Evolutionary conservation across 2,329 filamentous ascomycete species (phyloP), one percentile per base, ranked within the genome.

Genomic region (Alternaria novae-zelandiae): DNA sequence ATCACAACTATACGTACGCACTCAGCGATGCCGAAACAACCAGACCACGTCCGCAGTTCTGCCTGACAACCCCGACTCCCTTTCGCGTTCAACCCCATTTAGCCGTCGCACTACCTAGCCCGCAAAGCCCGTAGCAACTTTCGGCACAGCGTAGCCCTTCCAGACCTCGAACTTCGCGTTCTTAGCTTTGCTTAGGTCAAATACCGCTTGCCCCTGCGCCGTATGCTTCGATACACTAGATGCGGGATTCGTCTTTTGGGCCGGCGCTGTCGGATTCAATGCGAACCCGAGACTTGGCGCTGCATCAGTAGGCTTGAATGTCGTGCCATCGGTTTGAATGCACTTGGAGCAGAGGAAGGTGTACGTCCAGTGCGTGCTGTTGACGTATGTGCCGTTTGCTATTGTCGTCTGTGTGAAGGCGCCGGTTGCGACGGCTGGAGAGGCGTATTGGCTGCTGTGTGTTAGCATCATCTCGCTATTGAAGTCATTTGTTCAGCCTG

Each of bases 311-410:
- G 68, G 47, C 10, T 61, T 60, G 53, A 78, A 78, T 3, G 76
- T 78, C 2, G 74, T 78, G 11, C 61, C 63, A 46, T 77, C 75
- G 26, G 63, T 61, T 15, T 66, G 70, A 21, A 80, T 76, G 57
- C 78, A 79, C 15, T 72, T 74, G 11, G 64, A 69, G 69, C 86
- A 88, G 41, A 87, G 80, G 74, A 87, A 87, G 1, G 86, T 87
- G 66, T 84, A 86, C 3, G 83, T 83, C 71, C 82, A 83, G 66
- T 86, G 83, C 1, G 85, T 87, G 64, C 75, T 78, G 78, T 87
- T 87, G 61, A 86, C 74, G 23, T 83, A 86, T 2, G 84, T 86
- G 25, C 85, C 85, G 21, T 84, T 83, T 23, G 83, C 76, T 64
- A 87, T 87, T 13, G 84, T 81, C 3, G 70, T 70, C 15, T 83